Conservation (phyloP, 2,329 filamentous ascomycete species). For the Drechmeria coniospora region DNA sequence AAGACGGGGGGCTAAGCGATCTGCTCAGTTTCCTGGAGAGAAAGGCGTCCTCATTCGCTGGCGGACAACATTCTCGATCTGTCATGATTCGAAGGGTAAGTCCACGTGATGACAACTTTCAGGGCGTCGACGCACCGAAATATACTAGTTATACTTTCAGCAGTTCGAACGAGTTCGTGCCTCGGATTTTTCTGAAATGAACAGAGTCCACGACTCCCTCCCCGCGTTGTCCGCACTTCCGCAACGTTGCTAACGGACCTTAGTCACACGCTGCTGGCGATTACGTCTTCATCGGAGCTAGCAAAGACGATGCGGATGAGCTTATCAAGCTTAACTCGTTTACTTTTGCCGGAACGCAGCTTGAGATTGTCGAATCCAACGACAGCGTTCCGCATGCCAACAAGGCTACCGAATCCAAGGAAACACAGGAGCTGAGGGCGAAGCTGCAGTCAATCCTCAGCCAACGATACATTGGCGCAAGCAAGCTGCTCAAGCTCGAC, state of each 20-base stretch:
- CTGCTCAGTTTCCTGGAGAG: conserved; percentile 56
- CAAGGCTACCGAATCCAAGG: conserved; percentile 31
- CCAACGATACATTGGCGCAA: conserved; percentile 53
- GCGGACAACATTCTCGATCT: conserved; percentile 25
- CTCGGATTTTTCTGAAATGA: neutral
- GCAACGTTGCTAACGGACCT: conserved; percentile 37
- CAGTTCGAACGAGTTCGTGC: neutral
- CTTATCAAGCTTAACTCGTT: conserved; percentile 55
- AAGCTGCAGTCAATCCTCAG: conserved; percentile 57
- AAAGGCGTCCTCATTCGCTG: conserved; percentile 44
- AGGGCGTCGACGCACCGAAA: conserved; percentile 3
- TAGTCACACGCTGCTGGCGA: conserved; percentile 58
- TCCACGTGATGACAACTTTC: conserved; percentile 21
- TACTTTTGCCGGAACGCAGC: conserved; percentile 47
- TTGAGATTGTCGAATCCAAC: conserved; percentile 38
- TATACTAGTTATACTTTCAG: neutral
- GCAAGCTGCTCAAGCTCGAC: conserved; percentile 75
- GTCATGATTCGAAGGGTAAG: conserved; percentile 67
- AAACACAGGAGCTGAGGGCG: conserved; percentile 46
- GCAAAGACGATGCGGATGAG: conserved; percentile 45
- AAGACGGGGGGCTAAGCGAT: conserved; percentile 49
- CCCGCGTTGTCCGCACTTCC: neutral
- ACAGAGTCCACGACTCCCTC: neutral
- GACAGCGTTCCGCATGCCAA: conserved; percentile 19
- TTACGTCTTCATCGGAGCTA: conserved; percentile 51